Evolutionary conservation across 2,329 filamentous ascomycete genomes (phyloP), one percentile per base, ranked within the genome.

Genomic region (Ophiostoma fasciatum): DNA sequence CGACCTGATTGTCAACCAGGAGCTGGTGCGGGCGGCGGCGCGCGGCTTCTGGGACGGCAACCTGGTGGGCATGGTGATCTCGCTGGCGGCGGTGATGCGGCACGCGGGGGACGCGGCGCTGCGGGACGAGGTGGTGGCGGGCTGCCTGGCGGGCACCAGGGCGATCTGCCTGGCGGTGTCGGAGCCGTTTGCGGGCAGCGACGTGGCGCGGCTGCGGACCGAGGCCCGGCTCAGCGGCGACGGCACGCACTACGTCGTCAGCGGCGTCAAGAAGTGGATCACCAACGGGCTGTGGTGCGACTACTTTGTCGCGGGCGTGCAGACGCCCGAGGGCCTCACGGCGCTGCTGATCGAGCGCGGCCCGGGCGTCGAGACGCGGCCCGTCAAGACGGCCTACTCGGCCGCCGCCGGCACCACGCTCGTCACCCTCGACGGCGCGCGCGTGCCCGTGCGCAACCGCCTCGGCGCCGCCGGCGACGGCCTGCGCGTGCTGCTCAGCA

Each of bases 161-260:
- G 87, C 85, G 66, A 83, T 90, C 52, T 88, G 79, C 51, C 64
- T 93, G 4, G 83, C 83, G 35, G 84, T 92, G 50, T 90, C 83
- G 1, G 84, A 93, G 58, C 83, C 84, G 0, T 90, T 92, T 57
- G 83, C 83, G 13, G 83, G 83, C 12, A 78, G 71, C 26, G 83
- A 92, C 53, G 83, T 92, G 5, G 81, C 82, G 12, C 75, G 80
- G 12, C 63, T 92, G 25, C 68, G 78, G 42, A 90, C 83, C 0
- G 90, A 82, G 0, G 82, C 82, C 2, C 68, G 68, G 46, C 83
- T 84, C 62, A 83, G 78, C 0, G 58, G 74, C 2, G 80, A 85
- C 50, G 81, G 81, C 31, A 76, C 78, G 53, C 67, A 77, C 57
- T 87, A 82, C 53, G 64, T 74, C 39, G 65, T 75, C 53, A 78